These are phyloP conservation scores for Zygotorulaspora sp. DNA, from an alignment of 805 yeast species.

Conservation along the genomic window DNA sequence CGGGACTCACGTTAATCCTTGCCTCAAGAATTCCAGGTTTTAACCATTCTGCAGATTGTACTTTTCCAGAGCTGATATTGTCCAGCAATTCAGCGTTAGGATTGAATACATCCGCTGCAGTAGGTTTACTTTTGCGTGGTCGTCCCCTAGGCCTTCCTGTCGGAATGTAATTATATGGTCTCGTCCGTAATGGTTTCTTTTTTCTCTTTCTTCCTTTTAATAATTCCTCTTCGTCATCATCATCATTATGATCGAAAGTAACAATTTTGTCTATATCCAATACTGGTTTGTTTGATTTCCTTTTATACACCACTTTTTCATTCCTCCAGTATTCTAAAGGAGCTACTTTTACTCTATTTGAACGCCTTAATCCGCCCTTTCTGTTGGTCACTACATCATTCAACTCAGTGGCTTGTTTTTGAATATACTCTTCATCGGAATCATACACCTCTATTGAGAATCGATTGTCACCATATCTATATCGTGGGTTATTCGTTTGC, in stretches of 20 bases:
- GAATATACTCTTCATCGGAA: conserved; percentile 26
- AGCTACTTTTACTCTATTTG: conserved; percentile 59
- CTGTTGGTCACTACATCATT: conserved; percentile 19
- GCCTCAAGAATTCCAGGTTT: conserved; percentile 28
- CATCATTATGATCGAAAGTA: conserved; percentile 36
- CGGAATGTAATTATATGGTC: conserved; percentile 25
- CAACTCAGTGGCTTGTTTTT: conserved; percentile 18
- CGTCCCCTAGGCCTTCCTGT: conserved; percentile 30
- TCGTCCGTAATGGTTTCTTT: conserved; percentile 11
- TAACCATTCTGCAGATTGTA: conserved; percentile 29
- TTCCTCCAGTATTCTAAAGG: conserved; percentile 85
- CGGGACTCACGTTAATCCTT: conserved; percentile 29
- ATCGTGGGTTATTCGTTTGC: conserved; percentile 1
- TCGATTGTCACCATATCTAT: conserved; percentile 12
- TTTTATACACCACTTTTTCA: conserved; percentile 62
- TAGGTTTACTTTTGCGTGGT: conserved; percentile 22
- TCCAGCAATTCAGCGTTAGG: conserved; percentile 23
- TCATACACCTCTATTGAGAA: conserved; percentile 21
- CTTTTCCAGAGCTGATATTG: conserved; percentile 22
- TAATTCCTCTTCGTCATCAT: conserved; percentile 28
- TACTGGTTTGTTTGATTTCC: conserved; percentile 39
- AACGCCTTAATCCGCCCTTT: conserved; percentile 48
- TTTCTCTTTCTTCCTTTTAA: conserved; percentile 12
- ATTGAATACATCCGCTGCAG: conserved; percentile 7
- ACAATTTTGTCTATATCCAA: conserved; percentile 57